Evolutionary conservation across 768 basidiomycete genomes (phyloP), one percentile per base, ranked within the genome.

Genomic region (Lactarius evosmus): DNA sequence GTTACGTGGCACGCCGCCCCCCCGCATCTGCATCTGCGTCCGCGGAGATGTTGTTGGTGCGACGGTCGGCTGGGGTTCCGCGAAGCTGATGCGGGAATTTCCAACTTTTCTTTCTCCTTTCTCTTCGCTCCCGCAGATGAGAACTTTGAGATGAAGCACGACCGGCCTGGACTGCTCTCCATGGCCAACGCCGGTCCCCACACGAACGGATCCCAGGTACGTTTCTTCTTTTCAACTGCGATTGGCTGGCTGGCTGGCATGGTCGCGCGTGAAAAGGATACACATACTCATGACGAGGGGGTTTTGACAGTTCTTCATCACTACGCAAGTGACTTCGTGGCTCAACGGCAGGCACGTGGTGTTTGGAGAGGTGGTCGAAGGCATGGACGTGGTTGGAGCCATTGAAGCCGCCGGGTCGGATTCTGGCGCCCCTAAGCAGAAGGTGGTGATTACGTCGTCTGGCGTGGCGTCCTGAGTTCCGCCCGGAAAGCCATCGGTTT

Each of bases 131-230:
- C n/a, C n/a, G n/a, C n/a, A 79, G 78, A 79, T 66, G 78, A 79
- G 69, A 76, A 73, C 71, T 78, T 79, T 68, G 60, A 70, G 27
- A 25, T 76, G 36, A 71, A 69, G 61, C 79, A 80, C 67, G 69
- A 73, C 70, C 75, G 73, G 57, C 70, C 75, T 6, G 78, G 78
- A 36, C 67, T 79, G 22, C 75, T 84, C 55, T 82, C 81, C 34
- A 80, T 78, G 75, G 82, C 82, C 41, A 84, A 83, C 70, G 75
- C 79, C 55, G 82, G 82, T 14, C 76, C 78, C 12, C 73, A 82
- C 70, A 78, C 81, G 58, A 83, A 83, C 71, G 79, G 80, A 11
- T 78, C 78, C n/a, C 78, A 79, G 74, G 78, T 78, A 61, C 55
- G 73, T 8, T 22, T 7, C 29, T 3, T 25, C 2, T 19, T 16